Evolutionary conservation across 2,329 filamentous ascomycete genomes (phyloP), one percentile per base, ranked within the genome.

Genomic region (Aspergillus aculeatus): DNA sequence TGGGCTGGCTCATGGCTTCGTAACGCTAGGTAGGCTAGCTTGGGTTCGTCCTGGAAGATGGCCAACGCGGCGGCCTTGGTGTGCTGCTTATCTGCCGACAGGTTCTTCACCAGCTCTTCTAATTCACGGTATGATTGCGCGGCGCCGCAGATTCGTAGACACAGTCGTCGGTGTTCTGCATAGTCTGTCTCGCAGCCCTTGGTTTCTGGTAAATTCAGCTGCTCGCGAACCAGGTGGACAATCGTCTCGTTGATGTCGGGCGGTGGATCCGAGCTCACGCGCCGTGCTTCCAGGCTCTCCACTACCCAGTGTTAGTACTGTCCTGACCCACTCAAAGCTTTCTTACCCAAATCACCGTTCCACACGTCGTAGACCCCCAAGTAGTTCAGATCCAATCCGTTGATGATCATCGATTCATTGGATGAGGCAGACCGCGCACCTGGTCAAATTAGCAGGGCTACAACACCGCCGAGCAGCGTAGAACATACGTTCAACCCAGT

Each of bases 11-110:
- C 79, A 60, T 84, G 83, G 7, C 79, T 80, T 31, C 82, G 80
- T 14, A 89, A 75, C 1, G 85, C 78, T 47, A 82, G 75, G 41
- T 86, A 79, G 3, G 85, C 86, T 6, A 87, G 73, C 59, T 86
- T 83, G 31, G 82, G 81, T 66, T 86, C 79, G 54, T 83, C 81
- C 60, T 87, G 83, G 64, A 88, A 84, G 4, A 87, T 78, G 3
- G 86, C 85, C 47, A 87, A 73, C 1, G 85, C 84, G 54, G 87
- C 84, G 16, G 86, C 86, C 73, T 87, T 86, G 53, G 86, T 86
- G 63, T 85, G 80, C 49, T 86, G 77, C 16, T 81, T 81, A 51
- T 82, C 73, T 5, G 80, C 73, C 11, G 86, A 80, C 11, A 88
- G 75, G 3, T 78, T 73, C 59, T 82, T 74, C 69, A 87, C 73